Conservation (phyloP, 345 rosid species). For the Excoecaria cochinchinensis region DNA sequence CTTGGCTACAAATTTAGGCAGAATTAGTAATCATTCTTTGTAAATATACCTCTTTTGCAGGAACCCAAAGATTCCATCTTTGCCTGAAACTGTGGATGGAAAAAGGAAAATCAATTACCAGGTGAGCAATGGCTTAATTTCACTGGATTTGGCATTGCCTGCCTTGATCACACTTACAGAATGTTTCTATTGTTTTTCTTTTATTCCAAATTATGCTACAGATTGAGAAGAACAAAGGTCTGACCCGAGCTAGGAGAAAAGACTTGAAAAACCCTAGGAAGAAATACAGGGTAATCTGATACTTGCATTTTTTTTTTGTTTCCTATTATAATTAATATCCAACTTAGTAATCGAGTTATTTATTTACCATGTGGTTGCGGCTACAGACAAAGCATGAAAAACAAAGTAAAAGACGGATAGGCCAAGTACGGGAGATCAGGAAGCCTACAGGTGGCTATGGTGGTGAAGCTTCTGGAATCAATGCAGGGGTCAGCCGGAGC, state of each 20-base stretch:
- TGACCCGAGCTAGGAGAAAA: constrained; percentile 66
- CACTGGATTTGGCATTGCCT: not conserved
- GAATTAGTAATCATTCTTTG: not conserved
- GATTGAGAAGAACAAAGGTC: constrained; percentile 70
- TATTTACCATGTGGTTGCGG: constrained; percentile 30
- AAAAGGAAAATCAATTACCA: constrained; percentile 53
- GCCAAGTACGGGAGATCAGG: constrained; percentile 59
- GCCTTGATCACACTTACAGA: not conserved
- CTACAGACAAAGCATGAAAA: constrained; percentile 50
- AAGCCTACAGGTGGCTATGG: constrained; percentile 52
- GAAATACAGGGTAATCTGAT: constrained; percentile 62
- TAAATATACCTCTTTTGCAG: constrained; percentile 29
- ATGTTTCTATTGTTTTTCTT: not conserved
- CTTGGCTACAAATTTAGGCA: not conserved
- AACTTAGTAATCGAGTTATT: not conserved
- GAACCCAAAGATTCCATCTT: constrained; percentile 31
- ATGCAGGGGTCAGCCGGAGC: constrained; percentile 60
- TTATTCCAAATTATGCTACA: constrained; percentile 18
- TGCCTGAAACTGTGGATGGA: constrained; percentile 66
- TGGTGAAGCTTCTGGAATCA: constrained; percentile 74
- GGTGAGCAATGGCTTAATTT: constrained; percentile 36
- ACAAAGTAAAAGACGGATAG: constrained; percentile 43
- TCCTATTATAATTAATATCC: not conserved
- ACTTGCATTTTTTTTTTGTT: not conserved
- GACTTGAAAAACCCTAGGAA: constrained; percentile 71